phyloP scores from a whole-genome alignment of 192 early-diverging fungal genomes.

The Rhizoclosmatium globosum region DNA sequence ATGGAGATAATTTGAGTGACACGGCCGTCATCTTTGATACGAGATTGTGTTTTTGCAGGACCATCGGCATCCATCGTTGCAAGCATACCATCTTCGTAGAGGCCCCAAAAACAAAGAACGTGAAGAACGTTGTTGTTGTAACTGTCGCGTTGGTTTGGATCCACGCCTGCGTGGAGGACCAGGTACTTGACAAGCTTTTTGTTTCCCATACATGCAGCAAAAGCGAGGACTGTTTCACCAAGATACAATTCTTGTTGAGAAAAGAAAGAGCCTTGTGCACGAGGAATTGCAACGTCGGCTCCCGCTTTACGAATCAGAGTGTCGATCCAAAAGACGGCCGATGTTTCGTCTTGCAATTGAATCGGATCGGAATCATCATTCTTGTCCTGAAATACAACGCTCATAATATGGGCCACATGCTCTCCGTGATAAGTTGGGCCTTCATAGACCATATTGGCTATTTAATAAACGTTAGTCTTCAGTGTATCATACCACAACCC shows the following conservation, averaged over 20 bases:
- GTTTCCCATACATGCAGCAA: slow-evolving; percentile 32
- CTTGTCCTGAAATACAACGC: slow-evolving; percentile 9
- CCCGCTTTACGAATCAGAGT: not conserved
- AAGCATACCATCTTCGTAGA: not conserved
- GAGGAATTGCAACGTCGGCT: slow-evolving; percentile 17
- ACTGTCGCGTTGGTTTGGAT: slow-evolving; percentile 20
- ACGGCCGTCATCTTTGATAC: not conserved
- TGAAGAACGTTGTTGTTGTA: slow-evolving; percentile 31
- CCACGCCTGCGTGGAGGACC: not conserved
- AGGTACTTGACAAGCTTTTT: slow-evolving; percentile 27
- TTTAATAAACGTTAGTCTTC: too few relatives aligned
- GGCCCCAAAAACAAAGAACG: slow-evolving; percentile 30
- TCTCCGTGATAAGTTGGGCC: slow-evolving; percentile 9
- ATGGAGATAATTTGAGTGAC: not conserved
- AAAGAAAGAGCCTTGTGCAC: slow-evolving; percentile 22
- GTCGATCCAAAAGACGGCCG: slow-evolving; percentile 18
- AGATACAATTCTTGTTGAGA: slow-evolving; percentile 24
- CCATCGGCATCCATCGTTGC: not conserved
- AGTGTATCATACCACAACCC: too few relatives aligned
- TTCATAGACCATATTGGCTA: slow-evolving; percentile 23
- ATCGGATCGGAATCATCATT: not conserved
- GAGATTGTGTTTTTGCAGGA: not conserved
- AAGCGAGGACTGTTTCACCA: slow-evolving; percentile 31
- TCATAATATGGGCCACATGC: not conserved
- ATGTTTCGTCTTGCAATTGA: not conserved